phyloP scores from a whole-genome alignment of 371 early-diverging fungal species.

The Mucor velutinosus region DNA sequence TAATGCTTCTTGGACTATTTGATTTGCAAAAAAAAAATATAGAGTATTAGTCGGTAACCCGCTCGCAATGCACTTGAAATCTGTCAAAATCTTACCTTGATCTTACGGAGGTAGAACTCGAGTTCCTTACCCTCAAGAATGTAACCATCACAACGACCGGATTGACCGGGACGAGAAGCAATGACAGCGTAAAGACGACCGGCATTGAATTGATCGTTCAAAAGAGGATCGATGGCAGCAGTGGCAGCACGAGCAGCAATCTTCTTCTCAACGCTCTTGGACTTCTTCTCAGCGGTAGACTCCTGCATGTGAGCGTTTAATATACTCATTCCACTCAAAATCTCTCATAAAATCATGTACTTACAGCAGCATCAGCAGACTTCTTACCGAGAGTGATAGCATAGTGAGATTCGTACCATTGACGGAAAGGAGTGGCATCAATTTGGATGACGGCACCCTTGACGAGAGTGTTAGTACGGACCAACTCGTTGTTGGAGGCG shows the following conservation, averaged over 20 bases:
- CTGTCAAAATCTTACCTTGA: constrained; percentile 60
- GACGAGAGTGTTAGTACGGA: constrained; percentile 99
- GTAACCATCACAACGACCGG: constrained; percentile 98
- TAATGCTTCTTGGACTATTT: constrained; percentile 37
- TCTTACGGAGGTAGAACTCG: constrained; percentile 93
- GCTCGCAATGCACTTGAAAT: background rate
- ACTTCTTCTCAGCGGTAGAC: constrained; percentile 78
- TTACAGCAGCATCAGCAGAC: constrained; percentile 64
- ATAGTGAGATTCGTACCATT: constrained; percentile 98
- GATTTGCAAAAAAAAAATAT: background rate
- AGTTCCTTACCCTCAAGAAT: constrained; percentile 99
- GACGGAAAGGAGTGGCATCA: constrained; percentile 98
- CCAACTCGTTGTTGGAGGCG: constrained; percentile 99
- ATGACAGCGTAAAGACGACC: constrained; percentile 96
- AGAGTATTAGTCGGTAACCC: background rate
- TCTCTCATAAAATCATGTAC: background rate
- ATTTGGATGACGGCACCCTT: constrained; percentile 99
- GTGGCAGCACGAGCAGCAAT: constrained; percentile 80
- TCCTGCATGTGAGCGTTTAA: constrained; percentile 54
- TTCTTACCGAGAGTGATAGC: constrained; percentile 87
- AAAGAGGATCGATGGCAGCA: constrained; percentile 84
- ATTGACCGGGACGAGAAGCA: constrained; percentile 99
- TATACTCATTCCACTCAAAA: background rate
- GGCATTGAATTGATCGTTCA: constrained; percentile 95
- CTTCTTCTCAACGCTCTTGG: constrained; percentile 91